A percentile compares a stretch with the other conserved stretches of the same genome.
phyloP scores from a whole-genome alignment of 768 basidiomycete genomes.

The Cystobasidium ongulense region DNA sequence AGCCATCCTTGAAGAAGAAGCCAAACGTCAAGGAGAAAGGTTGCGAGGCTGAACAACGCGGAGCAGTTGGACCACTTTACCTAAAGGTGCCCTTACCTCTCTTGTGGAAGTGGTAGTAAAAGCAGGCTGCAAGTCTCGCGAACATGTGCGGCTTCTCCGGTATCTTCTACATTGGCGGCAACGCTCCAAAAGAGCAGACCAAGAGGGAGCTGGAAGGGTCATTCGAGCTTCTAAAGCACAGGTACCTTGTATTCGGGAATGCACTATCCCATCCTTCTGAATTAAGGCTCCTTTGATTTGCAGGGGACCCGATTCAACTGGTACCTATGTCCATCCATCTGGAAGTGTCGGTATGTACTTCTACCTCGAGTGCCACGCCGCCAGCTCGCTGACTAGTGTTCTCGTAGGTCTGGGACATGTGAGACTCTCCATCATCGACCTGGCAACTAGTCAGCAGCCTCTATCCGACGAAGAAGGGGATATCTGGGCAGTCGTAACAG shows the following conservation, averaged over 20 bases:
- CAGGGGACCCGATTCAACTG: constrained; percentile 20
- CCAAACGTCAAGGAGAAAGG: no score
- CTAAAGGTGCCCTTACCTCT: no score
- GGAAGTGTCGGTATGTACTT: constrained; percentile 3
- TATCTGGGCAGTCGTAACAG: constrained; percentile 42
- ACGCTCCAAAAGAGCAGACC: background rate
- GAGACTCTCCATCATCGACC: constrained; percentile 42
- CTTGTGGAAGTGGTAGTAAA: no score
- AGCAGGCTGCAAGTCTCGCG: background rate
- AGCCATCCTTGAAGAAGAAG: no score
- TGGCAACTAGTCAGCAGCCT: constrained; percentile 40
- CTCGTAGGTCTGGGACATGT: constrained; percentile 35
- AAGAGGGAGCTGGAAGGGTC: constrained; percentile 10
- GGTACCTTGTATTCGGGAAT: background rate
- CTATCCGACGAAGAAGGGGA: constrained; percentile 36
- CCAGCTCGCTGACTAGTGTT: background rate
- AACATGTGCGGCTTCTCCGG: constrained; percentile 16
- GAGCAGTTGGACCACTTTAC: no score
- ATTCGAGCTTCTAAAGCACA: background rate
- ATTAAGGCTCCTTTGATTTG: background rate
- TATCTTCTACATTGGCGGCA: constrained; percentile 1
- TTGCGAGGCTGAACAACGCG: no score
- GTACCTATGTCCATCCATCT: constrained; percentile 13
- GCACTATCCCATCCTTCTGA: no score
- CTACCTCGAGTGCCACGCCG: background rate